phyloP scores from a whole-genome alignment of 2,329 filamentous ascomycete species.

The Drechmeria coniospora region DNA sequence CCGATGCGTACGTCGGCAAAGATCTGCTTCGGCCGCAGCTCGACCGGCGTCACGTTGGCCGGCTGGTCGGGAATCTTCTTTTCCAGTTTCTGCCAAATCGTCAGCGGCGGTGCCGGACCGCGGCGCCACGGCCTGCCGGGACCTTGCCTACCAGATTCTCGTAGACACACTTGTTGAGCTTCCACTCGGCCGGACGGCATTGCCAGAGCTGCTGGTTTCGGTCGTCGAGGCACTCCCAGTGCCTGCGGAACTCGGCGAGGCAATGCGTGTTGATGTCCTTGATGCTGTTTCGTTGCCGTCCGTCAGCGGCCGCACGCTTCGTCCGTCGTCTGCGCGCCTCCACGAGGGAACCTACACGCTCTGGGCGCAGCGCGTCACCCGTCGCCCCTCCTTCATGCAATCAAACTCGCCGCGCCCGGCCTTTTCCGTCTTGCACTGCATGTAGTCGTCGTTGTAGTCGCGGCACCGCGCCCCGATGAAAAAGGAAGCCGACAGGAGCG shows the following conservation, averaged over 20 bases:
- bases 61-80: slow-evolving; percentile 67
- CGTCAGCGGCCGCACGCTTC: slow-evolving; percentile 3
- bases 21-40: slow-evolving; percentile 52
- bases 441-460: slow-evolving; percentile 96
- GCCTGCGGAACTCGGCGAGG: slow-evolving; percentile 74
- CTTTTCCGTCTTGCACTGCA: slow-evolving; percentile 97
- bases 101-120: background rate
- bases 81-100: slow-evolving; percentile 50
- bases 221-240: slow-evolving; percentile 93
- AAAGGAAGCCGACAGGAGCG: slow-evolving; percentile 79
- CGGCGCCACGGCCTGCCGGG: background rate
- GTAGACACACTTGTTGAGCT: slow-evolving; percentile 88
- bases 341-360: slow-evolving; percentile 60
- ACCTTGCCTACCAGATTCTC: slow-evolving; percentile 67
- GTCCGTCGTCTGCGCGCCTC: background rate
- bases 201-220: slow-evolving; percentile 98
- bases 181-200: slow-evolving; percentile 76
- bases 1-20: slow-evolving; percentile 38
- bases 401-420: slow-evolving; percentile 83
- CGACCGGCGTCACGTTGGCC: slow-evolving; percentile 53
- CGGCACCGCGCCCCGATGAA: slow-evolving; percentile 95
- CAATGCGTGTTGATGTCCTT: slow-evolving; percentile 95
- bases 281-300: slow-evolving; percentile 40
- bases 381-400: slow-evolving; percentile 89
- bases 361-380: slow-evolving; percentile 89